Percentiles rank a stretch among this genome's conserved stretches.
phyloP scores from a whole-genome alignment of 208 protist genomes.

The Jaenimonas drosophilae region DNA sequence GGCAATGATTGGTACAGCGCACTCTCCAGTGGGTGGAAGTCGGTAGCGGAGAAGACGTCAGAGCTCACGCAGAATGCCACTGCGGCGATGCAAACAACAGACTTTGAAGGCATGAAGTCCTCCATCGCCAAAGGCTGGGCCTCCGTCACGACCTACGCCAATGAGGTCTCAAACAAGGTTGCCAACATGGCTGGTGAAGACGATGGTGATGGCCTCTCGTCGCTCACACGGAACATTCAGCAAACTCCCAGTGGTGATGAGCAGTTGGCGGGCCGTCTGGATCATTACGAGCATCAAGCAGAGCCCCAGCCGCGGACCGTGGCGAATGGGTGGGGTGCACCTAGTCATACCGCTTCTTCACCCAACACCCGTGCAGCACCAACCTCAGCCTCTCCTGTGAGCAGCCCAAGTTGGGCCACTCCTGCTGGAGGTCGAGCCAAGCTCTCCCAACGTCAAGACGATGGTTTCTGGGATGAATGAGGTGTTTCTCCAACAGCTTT shows the following conservation, averaged over 20 bases:
- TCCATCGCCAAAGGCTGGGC: slow-evolving; percentile 41
- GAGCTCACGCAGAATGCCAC: slow-evolving; percentile 52
- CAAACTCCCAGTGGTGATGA: too few relatives aligned
- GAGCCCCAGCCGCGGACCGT: not conserved
- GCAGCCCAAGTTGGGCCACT: slow-evolving; percentile 3
- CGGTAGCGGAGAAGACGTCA: slow-evolving; percentile 50
- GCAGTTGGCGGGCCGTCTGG: slow-evolving; percentile 3
- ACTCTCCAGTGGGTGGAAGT: slow-evolving; percentile 40
- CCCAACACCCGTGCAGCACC: not conserved
- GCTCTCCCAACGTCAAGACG: too few relatives aligned
- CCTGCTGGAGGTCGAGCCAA: too few relatives aligned
- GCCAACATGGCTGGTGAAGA: slow-evolving; percentile 5
- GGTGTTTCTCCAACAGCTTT: too few relatives aligned
- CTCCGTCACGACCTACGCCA: slow-evolving; percentile 32
- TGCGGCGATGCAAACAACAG: slow-evolving; percentile 32
- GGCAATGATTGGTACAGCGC: slow-evolving; percentile 39
- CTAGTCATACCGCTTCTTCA: not conserved
- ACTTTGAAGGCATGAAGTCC: slow-evolving; percentile 45
- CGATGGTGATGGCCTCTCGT: slow-evolving; percentile 30
- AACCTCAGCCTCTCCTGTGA: not conserved
- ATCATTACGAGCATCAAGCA: slow-evolving; percentile 15
- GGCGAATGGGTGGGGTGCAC: slow-evolving; percentile 3
- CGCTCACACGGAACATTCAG: too few relatives aligned
- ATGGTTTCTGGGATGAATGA: too few relatives aligned
- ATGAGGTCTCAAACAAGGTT: slow-evolving; percentile 33